phyloP scores from a whole-genome alignment of 2,329 filamentous ascomycete genomes.

The Colletotrichum camelliae region DNA sequence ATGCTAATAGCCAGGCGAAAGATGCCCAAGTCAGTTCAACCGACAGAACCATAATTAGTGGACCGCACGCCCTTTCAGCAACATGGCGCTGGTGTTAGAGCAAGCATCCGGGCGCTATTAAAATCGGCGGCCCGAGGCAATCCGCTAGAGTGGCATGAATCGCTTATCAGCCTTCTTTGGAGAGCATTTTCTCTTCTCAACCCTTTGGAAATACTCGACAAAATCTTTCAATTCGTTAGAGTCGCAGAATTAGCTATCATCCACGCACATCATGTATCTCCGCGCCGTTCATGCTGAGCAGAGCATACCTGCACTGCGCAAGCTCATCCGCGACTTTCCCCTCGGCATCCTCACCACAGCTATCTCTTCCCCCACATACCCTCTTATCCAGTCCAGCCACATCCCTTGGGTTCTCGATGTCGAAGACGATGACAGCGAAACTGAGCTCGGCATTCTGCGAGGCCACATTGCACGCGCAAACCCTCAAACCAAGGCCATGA shows the following conservation, averaged over 20 bases:
- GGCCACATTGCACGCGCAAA: constrained; percentile 69
- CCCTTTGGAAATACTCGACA: neutral
- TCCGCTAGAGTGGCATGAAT: neutral
- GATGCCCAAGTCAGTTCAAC: neutral
- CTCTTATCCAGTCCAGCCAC: constrained; percentile 63
- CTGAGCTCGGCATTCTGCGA: constrained; percentile 52
- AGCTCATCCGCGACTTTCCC: constrained; percentile 64
- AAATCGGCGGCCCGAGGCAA: neutral
- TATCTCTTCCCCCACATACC: constrained; percentile 52
- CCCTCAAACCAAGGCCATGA: constrained; percentile 66
- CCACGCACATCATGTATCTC: constrained; percentile 58
- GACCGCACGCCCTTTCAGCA: constrained; percentile 1
- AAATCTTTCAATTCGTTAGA: neutral
- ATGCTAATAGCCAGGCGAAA: neutral
- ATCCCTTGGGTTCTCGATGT: constrained; percentile 65
- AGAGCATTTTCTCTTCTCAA: neutral
- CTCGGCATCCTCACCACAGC: constrained; percentile 69
- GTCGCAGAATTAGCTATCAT: neutral
- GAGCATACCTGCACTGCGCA: constrained; percentile 51
- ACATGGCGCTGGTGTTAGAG: neutral
- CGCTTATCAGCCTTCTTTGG: neutral
- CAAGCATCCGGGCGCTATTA: neutral
- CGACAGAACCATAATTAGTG: neutral
- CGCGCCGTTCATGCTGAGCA: constrained; percentile 57
- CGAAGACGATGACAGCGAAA: constrained; percentile 42